Conservation (phyloP, 2,329 filamentous ascomycete genomes). For the Ophiostoma novo-ulmi region DNA sequence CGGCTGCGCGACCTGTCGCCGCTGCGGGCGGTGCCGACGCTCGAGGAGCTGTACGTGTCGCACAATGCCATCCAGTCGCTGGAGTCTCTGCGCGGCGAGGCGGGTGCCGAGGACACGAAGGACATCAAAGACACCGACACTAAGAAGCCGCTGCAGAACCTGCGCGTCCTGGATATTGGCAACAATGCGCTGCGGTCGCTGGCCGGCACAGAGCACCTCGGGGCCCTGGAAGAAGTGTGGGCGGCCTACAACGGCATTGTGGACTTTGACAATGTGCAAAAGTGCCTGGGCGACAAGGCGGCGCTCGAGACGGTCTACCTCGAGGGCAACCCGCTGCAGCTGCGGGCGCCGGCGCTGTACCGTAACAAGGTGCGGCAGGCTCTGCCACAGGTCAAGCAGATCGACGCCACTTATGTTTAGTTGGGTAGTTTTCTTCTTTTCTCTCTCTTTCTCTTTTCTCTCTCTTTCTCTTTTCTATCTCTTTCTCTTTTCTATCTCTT, state of each 20-base stretch:
- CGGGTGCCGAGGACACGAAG: neutral
- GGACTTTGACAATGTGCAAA: conserved; percentile 79
- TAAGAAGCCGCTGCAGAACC: conserved; percentile 27
- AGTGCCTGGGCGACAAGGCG: conserved; percentile 69
- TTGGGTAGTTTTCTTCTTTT: neutral
- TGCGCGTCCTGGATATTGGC: conserved; percentile 81
- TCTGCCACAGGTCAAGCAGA: conserved; percentile 82
- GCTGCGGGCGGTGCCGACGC: conserved; percentile 49
- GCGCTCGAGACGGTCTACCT: conserved; percentile 88
- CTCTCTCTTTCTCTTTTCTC: neutral
- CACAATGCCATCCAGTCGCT: conserved; percentile 84
- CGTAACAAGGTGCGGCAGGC: conserved; percentile 88
- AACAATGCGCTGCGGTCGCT: conserved; percentile 79
- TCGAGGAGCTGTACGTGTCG: conserved; percentile 81
- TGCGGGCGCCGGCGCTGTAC: conserved; percentile 74
- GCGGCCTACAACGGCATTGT: conserved; percentile 79
- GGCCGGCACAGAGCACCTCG: conserved; percentile 62
- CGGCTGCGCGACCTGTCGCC: conserved; percentile 74
- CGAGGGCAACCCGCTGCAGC: conserved; percentile 87
- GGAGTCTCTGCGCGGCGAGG: conserved; percentile 54
- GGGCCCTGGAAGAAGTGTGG: conserved; percentile 83
- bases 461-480: neutral
- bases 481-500: neutral
- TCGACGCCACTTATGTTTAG: conserved; percentile 65
- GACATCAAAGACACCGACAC: neutral